A percentile compares a stretch with the other conserved stretches of the same genome.
Conservation (phyloP, 2,329 filamentous ascomycete species). For the Chrysoporthe cubensis region DNA sequence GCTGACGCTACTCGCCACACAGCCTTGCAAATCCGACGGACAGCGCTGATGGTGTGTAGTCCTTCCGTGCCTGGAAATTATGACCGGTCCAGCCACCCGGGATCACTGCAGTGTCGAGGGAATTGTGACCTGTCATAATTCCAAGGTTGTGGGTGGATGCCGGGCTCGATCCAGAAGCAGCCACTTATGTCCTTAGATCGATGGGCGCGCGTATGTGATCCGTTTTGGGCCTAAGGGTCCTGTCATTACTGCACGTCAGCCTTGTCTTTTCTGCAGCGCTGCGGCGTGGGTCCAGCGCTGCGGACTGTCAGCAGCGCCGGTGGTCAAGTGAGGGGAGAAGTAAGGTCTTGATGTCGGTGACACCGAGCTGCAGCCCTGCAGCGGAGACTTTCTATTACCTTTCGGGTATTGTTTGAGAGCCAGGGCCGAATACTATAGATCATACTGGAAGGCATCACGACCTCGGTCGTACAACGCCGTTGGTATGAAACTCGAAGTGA, state of each 20-base stretch:
- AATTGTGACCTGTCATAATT: slow-evolving; percentile 11
- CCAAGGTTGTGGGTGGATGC: slow-evolving; percentile 5
- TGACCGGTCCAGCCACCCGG: slow-evolving; percentile 7
- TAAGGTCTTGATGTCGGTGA: background rate
- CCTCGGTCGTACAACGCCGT: slow-evolving; percentile 6
- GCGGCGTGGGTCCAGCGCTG: background rate
- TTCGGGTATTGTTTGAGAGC: background rate
- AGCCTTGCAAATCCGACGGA: slow-evolving; percentile 9
- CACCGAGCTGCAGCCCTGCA: slow-evolving; percentile 16
- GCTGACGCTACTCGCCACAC: slow-evolving; percentile 7
- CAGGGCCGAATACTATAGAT: background rate
- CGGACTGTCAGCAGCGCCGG: background rate
- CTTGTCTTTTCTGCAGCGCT: slow-evolving; percentile 8
- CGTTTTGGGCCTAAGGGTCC: background rate
- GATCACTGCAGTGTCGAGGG: background rate
- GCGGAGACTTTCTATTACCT: background rate
- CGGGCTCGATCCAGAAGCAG: slow-evolving; percentile 21
- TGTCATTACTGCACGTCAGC: background rate
- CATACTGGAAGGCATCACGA: background rate
- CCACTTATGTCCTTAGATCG: slow-evolving; percentile 12
- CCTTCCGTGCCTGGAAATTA: background rate
- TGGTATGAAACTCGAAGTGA: slow-evolving; percentile 16
- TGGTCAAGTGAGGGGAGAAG: background rate
- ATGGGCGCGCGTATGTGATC: background rate
- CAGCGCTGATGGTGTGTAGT: background rate